Percentiles rank a stretch among this genome's conserved stretches.
Evolutionary conservation across 1,284 basidiomycete species (phyloP).

Genomic region (Sanghuangporus sanghuang): DNA sequence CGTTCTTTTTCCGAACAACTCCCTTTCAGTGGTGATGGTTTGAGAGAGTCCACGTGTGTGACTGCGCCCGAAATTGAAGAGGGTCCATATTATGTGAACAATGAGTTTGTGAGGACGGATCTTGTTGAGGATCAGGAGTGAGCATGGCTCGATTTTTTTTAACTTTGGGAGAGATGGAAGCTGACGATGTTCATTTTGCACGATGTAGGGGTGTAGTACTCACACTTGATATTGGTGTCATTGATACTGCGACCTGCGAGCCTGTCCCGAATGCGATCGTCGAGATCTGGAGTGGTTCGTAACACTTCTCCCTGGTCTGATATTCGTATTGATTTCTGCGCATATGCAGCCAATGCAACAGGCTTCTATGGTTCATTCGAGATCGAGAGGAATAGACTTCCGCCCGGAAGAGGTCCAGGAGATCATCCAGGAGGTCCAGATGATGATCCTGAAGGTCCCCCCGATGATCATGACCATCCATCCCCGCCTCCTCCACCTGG

Average conservation of each 20-base stretch:
- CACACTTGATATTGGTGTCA: slow-evolving; percentile 63
- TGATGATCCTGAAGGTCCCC: neutral
- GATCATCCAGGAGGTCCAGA: neutral
- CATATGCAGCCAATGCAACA: slow-evolving; percentile 44
- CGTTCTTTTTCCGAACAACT: slow-evolving; percentile 17
- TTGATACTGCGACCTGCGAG: slow-evolving; percentile 70
- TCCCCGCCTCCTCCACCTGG: neutral
- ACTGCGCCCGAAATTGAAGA: slow-evolving; percentile 33
- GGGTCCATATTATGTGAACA: slow-evolving; percentile 42
- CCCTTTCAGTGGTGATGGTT: neutral
- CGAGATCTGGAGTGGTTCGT: slow-evolving; percentile 56
- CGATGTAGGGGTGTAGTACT: slow-evolving; percentile 39
- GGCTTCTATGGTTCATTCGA: slow-evolving; percentile 40
- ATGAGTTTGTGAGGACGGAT: slow-evolving; percentile 42
- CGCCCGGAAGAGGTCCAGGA: neutral
- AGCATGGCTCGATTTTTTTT: slow-evolving; percentile 1
- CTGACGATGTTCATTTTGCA: neutral
- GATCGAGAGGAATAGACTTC: neutral
- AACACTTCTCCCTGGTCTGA: slow-evolving; percentile 17
- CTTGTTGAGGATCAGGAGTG: slow-evolving; percentile 44
- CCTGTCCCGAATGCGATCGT: slow-evolving; percentile 64
- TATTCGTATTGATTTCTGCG: slow-evolving; percentile 21
- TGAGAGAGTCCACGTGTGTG: slow-evolving; percentile 20
- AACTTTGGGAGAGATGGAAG: neutral
- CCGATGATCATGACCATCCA: neutral